Percentiles rank a stretch among this genome's conserved stretches.
Conservation (phyloP, 306 rosid genomes). For the Coriaria nepalensis region DNA sequence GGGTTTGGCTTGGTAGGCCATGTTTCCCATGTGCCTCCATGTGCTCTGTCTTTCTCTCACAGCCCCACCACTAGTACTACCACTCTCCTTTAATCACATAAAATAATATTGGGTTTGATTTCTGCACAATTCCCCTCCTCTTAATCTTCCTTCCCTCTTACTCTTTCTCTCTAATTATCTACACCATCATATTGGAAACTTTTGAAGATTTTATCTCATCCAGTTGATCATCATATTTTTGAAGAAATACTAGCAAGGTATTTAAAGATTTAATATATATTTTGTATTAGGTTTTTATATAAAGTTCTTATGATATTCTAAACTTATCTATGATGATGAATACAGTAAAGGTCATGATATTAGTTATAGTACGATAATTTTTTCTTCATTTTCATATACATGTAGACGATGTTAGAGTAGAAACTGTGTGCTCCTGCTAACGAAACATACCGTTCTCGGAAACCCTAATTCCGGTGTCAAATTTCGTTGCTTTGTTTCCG, state of each 20-base stretch:
- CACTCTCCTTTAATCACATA: slow-evolving; percentile 28
- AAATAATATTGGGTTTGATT: slow-evolving; percentile 33
- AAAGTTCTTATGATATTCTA: too few relatives aligned
- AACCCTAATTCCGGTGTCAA: not conserved
- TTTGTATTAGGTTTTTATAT: too few relatives aligned
- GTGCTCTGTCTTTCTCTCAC: slow-evolving; percentile 70
- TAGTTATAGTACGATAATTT: too few relatives aligned
- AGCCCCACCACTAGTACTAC: slow-evolving; percentile 35
- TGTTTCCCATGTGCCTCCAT: slow-evolving; percentile 79
- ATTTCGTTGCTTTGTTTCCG: not conserved
- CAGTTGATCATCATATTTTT: too few relatives aligned
- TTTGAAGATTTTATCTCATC: not conserved
- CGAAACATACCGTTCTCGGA: not conserved
- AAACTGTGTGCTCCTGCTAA: too few relatives aligned
- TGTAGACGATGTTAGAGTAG: too few relatives aligned
- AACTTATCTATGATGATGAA: too few relatives aligned
- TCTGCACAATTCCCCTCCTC: slow-evolving; percentile 24
- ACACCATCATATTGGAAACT: slow-evolving; percentile 20
- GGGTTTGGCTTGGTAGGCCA: slow-evolving; percentile 54
- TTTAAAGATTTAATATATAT: too few relatives aligned
- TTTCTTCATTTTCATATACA: too few relatives aligned
- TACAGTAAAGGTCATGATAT: too few relatives aligned
- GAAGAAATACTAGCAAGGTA: too few relatives aligned
- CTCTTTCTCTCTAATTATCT: slow-evolving; percentile 9
- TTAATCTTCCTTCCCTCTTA: slow-evolving; percentile 6